Conservation (phyloP, 768 basidiomycete species). For the Mycena galericulata region DNA sequence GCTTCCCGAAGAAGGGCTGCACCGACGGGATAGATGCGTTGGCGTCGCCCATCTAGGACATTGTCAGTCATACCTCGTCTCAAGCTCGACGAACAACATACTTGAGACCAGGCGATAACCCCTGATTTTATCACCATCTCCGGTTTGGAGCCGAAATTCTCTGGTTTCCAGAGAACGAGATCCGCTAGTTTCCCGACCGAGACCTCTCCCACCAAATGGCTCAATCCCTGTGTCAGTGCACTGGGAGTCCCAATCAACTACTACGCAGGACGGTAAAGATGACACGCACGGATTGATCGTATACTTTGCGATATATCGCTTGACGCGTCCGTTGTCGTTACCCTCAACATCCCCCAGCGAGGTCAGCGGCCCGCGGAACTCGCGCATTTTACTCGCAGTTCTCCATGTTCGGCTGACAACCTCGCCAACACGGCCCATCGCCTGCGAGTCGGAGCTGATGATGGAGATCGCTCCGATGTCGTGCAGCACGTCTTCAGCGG, state of each 20-base stretch:
- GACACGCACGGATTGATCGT: conserved; percentile 93
- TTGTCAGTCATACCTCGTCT: conserved; percentile 10
- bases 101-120: conserved; percentile 91
- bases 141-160: conserved; percentile 92
- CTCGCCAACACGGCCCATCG: conserved; percentile 98
- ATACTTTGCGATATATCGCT: conserved; percentile 96
- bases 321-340: conserved; percentile 90
- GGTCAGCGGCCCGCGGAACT: conserved; percentile 78
- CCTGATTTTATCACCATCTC: conserved; percentile 97
- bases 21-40: conserved; percentile 97
- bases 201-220: conserved; percentile 87
- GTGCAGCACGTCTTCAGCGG: conserved; percentile 96
- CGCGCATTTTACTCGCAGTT: conserved; percentile 95
- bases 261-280: neutral
- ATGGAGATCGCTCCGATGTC: conserved; percentile 96
- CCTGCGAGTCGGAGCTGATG: conserved; percentile 96
- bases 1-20: conserved; percentile 86
- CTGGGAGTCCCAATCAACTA: conserved; percentile 51
- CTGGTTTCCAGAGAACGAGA: conserved; percentile 95
- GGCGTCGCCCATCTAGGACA: conserved; percentile 89
- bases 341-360: conserved; percentile 76
- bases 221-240: conserved; percentile 94
- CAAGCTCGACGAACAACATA: conserved; percentile 49
- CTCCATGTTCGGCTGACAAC: conserved; percentile 95
- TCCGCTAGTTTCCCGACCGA: conserved; percentile 89